Evolutionary conservation across 768 basidiomycete genomes (phyloP), one percentile per base, ranked within the genome.

Genomic region (Scleroderma citrinum): DNA sequence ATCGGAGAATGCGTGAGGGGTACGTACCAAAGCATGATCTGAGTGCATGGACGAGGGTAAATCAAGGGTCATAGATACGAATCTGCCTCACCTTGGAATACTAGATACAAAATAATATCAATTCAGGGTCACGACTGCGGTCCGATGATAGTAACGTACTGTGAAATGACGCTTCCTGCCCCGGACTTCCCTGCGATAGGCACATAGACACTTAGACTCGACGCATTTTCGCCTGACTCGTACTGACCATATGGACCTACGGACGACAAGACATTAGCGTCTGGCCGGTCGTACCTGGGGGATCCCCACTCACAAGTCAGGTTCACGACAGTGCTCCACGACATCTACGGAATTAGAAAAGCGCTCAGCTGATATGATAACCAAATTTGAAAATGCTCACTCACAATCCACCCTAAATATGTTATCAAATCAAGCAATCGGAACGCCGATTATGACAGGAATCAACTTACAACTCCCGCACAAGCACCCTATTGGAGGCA

Each of bases 1-100:
- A 19, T 16, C 17, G 20, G 24, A 47, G 26, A 5, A 44, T 7
- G 14, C 5, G 30, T 26, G 3, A 26, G 5, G 23, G 23, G 1
- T 2, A 66, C 76, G 64, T 56, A 90, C 89, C 92, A 94, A 59
- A 94, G 76, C 92, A 95, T 95, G 39, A 94, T 76, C 83, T 90
- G 65, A 10, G 38, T 31, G 49, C 19, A 39, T 8, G n/a, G n/a
- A 21, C 19, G 30, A 38, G 30, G 26, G 38, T 59, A 24, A 23
- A 61, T 54, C 17, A 43, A 39, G 31, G 23, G 14, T 13, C 13
- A 19, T 21, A n/a, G 17, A 35, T 31, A 31, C 6, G 20, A 36
- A 35, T 41, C 13, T 56, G 13, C 13, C 74, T 59, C 53, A 82
- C 84, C 78, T 92, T 92, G 48, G 87, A 91, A 62, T 92, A 92